These are phyloP conservation scores for Globisporangium recalcitrans DNA, from an alignment of 352 stramenopile genomes.

Conservation along the genomic window DNA sequence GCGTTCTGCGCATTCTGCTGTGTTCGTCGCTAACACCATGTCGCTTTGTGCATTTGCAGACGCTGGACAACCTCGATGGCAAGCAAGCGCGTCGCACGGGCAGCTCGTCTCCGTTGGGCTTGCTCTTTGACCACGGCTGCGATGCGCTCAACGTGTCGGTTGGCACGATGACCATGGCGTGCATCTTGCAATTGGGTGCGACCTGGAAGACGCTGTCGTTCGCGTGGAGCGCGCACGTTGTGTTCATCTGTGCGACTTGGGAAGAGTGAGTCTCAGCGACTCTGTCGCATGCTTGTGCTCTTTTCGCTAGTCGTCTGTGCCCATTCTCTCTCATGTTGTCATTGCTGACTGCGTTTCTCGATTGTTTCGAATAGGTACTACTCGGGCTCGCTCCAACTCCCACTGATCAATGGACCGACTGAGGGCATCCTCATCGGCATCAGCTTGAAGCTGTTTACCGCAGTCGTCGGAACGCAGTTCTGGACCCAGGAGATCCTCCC, in stretches of 20 bases:
- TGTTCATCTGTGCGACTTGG: conserved; percentile 87
- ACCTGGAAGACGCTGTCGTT: conserved; percentile 79
- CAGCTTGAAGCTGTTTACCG: conserved; percentile 71
- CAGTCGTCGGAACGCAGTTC: conserved; percentile 51
- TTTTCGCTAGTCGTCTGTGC: background rate
- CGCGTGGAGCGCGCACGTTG: conserved; percentile 65
- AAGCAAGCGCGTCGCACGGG: conserved; percentile 80
- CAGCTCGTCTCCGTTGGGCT: conserved; percentile 68
- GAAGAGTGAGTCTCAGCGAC: conserved; percentile 53
- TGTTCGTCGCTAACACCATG: background rate
- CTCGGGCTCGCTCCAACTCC: conserved; percentile 92
- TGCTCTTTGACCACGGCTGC: conserved; percentile 85
- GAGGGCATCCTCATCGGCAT: conserved; percentile 92
- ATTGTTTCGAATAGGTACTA: conserved; percentile 88
- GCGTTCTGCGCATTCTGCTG: background rate
- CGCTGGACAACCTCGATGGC: conserved; percentile 82
- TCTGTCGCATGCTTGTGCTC: background rate
- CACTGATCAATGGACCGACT: conserved; percentile 95
- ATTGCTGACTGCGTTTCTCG: too few relatives aligned
- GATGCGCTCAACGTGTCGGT: conserved; percentile 83
- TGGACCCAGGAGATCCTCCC: conserved; percentile 59
- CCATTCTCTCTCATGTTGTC: background rate
- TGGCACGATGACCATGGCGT: conserved; percentile 76
- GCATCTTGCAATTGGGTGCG: conserved; percentile 65
- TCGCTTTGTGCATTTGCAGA: conserved; percentile 23